Conservation (phyloP, 2,329 filamentous ascomycete genomes). For the Microsporum audouinii region DNA sequence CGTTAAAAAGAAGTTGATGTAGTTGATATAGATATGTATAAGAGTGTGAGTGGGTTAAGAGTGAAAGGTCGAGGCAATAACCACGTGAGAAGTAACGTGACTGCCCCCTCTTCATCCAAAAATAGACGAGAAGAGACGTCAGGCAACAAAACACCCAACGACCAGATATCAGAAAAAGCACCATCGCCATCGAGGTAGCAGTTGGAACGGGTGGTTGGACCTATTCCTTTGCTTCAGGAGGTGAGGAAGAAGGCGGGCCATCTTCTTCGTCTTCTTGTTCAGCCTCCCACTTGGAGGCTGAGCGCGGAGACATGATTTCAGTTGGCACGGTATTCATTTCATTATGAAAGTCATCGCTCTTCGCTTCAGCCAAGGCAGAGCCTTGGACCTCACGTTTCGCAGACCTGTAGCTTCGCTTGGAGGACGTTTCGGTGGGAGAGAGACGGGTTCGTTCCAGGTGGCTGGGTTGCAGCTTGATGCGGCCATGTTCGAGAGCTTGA, state of each 20-base stretch:
- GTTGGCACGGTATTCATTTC: slow-evolving; percentile 15
- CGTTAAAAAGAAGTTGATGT: neutral
- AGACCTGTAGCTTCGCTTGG: slow-evolving; percentile 16
- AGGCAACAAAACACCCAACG: neutral
- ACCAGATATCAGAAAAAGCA: neutral
- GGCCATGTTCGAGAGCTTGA: slow-evolving; percentile 27
- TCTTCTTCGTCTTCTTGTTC: neutral
- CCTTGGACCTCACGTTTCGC: neutral
- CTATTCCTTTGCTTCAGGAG: slow-evolving; percentile 3
- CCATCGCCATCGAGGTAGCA: neutral
- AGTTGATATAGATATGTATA: neutral
- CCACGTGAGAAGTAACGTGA: neutral
- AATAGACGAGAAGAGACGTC: neutral
- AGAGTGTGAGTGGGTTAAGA: neutral
- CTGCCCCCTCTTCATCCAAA: neutral
- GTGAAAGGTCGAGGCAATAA: neutral
- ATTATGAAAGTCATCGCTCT: neutral
- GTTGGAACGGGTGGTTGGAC: neutral
- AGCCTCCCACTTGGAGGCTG: neutral
- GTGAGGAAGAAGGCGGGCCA: neutral
- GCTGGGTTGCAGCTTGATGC: slow-evolving; percentile 26
- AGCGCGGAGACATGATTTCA: slow-evolving; percentile 11
- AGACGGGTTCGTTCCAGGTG: slow-evolving; percentile 22
- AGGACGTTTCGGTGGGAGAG: slow-evolving; percentile 25
- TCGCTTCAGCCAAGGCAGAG: slow-evolving; percentile 2